Evolutionary conservation across 768 basidiomycete species (phyloP).

Genomic region (Suillus variegatus): DNA sequence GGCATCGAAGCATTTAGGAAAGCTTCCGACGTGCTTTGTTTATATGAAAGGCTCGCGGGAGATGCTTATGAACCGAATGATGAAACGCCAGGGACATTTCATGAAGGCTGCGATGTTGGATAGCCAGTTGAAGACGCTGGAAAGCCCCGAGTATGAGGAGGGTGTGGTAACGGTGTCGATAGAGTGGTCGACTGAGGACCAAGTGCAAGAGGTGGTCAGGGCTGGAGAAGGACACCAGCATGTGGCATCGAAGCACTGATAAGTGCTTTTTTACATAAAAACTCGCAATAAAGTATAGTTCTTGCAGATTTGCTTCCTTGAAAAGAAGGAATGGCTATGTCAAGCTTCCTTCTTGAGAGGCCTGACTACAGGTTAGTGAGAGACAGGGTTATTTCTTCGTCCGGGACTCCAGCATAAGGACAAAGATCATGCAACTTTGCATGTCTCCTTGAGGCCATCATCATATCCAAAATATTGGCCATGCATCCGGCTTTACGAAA

Average conservation of each 20-base stretch:
- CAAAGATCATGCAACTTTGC: no score
- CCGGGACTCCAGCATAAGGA: no score
- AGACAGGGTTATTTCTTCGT: no score
- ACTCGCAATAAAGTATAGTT: background rate
- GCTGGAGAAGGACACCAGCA: background rate
- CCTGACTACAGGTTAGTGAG: no score
- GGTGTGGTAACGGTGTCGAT: conserved; percentile 65
- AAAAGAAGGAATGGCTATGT: no score
- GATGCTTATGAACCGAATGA: conserved; percentile 64
- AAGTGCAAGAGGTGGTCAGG: conserved; percentile 45
- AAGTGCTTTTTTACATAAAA: background rate
- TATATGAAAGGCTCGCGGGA: conserved; percentile 66
- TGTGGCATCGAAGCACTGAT: background rate
- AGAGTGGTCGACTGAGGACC: conserved; percentile 53
- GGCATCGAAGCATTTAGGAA: conserved; percentile 23
- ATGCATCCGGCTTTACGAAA: background rate
- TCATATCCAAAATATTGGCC: background rate
- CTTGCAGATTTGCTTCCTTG: no score
- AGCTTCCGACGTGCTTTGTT: conserved; percentile 73
- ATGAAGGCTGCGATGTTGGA: conserved; percentile 85
- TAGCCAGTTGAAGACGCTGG: conserved; percentile 71
- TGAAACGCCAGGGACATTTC: conserved; percentile 68
- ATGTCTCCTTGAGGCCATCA: no score
- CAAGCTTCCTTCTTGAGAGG: no score
- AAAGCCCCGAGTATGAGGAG: conserved; percentile 66